phyloP scores from a whole-genome alignment of 176 grass and related monocot species.

The Pharus latifolius region DNA sequence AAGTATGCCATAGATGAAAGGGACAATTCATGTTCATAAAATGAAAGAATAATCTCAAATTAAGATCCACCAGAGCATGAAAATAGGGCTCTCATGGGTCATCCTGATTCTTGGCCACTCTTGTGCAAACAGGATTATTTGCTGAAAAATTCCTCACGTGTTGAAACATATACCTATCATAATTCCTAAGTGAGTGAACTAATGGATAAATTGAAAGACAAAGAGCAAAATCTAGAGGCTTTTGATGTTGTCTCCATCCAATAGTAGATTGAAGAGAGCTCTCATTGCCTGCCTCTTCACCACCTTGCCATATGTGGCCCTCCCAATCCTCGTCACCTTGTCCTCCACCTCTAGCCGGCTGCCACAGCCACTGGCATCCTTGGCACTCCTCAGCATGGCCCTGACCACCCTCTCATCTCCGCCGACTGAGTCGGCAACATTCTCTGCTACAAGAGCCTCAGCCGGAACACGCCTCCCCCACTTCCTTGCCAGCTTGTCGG shows the following conservation, averaged over 20 bases:
- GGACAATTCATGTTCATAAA: background rate
- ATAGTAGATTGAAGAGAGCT: constrained; percentile 41
- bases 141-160: background rate
- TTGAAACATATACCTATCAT: background rate
- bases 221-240: constrained; percentile 13
- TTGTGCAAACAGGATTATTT: constrained; percentile 26
- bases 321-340: constrained; percentile 68
- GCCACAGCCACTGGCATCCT: constrained; percentile 28
- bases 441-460: constrained; percentile 27
- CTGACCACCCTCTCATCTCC: constrained; percentile 53
- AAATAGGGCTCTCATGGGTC: constrained; percentile 20
- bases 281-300: constrained; percentile 72
- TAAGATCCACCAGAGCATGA: constrained; percentile 21
- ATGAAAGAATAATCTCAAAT: constrained; percentile 4
- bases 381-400: constrained; percentile 32
- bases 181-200: background rate
- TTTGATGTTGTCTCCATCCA: constrained; percentile 5
- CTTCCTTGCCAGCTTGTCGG: constrained; percentile 51
- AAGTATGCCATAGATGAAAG: constrained; percentile 1
- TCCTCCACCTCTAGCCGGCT: constrained; percentile 54
- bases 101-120: background rate
- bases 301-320: constrained; percentile 73
- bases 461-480: constrained; percentile 46
- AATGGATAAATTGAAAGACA: background rate
- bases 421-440: constrained; percentile 33